These are phyloP conservation scores for Alternaria postmessia DNA, from an alignment of 2,329 filamentous ascomycete species.

Conservation along the genomic window DNA sequence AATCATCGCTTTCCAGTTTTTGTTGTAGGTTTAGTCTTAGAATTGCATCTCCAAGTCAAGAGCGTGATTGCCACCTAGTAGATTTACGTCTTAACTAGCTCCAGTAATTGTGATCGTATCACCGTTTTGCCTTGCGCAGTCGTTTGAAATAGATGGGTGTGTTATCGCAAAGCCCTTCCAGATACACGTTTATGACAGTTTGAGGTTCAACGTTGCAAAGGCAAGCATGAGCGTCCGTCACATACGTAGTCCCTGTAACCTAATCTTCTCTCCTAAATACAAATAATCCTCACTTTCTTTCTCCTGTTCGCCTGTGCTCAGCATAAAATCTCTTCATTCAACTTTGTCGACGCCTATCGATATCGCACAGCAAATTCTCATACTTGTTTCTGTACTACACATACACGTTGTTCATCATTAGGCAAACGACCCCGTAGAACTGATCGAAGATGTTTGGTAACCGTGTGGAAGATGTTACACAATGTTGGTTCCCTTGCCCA, in stretches of 20 bases:
- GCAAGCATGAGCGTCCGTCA: not conserved
- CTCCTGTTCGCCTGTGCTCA: not conserved
- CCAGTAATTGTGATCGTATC: not conserved
- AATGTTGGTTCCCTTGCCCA: constrained; percentile 14
- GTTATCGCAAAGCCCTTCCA: not conserved
- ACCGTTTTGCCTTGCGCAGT: not conserved
- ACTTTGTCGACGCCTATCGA: not conserved
- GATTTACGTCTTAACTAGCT: not conserved
- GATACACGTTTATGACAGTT: not conserved
- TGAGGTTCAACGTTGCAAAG: not conserved
- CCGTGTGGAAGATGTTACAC: not conserved
- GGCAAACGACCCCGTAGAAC: not conserved
- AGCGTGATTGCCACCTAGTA: not conserved
- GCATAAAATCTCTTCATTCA: not conserved
- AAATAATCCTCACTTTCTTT: not conserved
- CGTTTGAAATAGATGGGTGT: not conserved
- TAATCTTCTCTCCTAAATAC: not conserved
- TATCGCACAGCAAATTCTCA: not conserved
- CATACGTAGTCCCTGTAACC: not conserved
- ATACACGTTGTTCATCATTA: not conserved
- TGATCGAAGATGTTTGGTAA: not conserved
- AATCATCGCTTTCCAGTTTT: not conserved
- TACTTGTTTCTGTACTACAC: not conserved
- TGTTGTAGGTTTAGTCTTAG: not conserved
- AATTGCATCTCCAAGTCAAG: not conserved